Evolutionary conservation across 768 basidiomycete genomes (phyloP).

Genomic region (Gloeophyllum trabeum): DNA sequence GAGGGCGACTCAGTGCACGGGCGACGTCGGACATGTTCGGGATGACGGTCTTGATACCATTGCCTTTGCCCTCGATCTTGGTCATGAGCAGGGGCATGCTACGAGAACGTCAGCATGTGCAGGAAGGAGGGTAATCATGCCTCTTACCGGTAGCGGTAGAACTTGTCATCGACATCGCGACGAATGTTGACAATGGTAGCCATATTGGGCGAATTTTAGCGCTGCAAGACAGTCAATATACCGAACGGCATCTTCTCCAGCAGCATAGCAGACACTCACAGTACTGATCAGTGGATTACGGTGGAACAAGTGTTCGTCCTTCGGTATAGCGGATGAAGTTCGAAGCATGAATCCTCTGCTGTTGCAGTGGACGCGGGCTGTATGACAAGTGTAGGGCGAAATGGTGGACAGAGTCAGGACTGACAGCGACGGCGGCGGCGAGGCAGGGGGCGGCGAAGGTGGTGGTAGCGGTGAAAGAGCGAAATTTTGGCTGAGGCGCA

Average conservation of each 20-base stretch:
- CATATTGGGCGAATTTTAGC: slow-evolving; percentile 70
- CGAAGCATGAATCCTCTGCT: slow-evolving; percentile 91
- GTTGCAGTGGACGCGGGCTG: slow-evolving; percentile 45
- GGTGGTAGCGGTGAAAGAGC: slow-evolving; percentile 14
- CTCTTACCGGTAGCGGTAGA: slow-evolving; percentile 83
- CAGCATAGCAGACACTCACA: slow-evolving; percentile 23
- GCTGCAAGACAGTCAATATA: slow-evolving; percentile 24
- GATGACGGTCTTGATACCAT: slow-evolving; percentile 98
- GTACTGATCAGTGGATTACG: slow-evolving; percentile 31
- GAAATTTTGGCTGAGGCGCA: not conserved
- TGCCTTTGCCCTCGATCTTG: slow-evolving; percentile 98
- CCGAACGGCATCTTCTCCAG: not conserved
- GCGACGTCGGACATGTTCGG: slow-evolving; percentile 99
- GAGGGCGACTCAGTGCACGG: slow-evolving; percentile 87
- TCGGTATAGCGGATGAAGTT: slow-evolving; percentile 67
- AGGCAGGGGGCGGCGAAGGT: too few species aligned
- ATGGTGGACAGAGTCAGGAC: slow-evolving; percentile 34
- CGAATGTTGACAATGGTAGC: slow-evolving; percentile 88
- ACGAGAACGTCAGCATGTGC: slow-evolving; percentile 5
- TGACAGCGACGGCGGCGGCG: not conserved
- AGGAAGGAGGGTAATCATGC: not conserved
- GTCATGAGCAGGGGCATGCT: slow-evolving; percentile 93
- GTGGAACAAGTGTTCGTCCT: slow-evolving; percentile 46
- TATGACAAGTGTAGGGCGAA: slow-evolving; percentile 40
- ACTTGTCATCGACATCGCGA: slow-evolving; percentile 94